A percentile compares a stretch with the other conserved stretches of the same genome.
Evolutionary conservation across 2,329 filamentous ascomycete genomes (phyloP).

Genomic region (Colletotrichum chlorophyti): DNA sequence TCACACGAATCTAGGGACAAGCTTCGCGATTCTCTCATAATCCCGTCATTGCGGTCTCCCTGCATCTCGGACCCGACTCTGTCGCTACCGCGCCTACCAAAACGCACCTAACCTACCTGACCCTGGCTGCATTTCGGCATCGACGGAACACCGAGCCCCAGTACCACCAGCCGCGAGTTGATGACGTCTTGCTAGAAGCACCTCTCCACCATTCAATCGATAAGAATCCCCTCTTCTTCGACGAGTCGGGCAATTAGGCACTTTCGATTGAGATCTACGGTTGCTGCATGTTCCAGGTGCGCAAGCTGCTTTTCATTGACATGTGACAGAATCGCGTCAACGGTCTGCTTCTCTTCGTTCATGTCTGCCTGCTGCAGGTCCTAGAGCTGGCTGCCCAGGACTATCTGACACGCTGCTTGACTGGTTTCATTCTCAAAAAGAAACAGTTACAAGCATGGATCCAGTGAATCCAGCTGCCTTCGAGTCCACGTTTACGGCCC

Average conservation of each 20-base stretch:
- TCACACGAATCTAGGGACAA: too few relatives aligned
- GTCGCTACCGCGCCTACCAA: too few relatives aligned
- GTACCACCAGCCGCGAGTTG: not conserved
- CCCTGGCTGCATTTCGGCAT: constrained; percentile 2
- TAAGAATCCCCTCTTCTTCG: constrained; percentile 24
- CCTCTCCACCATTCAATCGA: constrained; percentile 16
- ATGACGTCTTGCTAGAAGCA: constrained; percentile 17
- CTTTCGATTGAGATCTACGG: too few relatives aligned
- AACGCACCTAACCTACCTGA: too few relatives aligned
- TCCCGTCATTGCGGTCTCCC: not conserved
- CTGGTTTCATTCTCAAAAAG: not conserved
- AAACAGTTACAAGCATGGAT: constrained; percentile 13
- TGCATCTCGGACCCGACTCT: not conserved
- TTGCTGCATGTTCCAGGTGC: constrained; percentile 15
- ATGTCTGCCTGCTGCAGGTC: not conserved
- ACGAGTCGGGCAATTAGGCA: not conserved
- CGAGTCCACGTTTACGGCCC: too few relatives aligned
- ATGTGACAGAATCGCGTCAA: constrained; percentile 12
- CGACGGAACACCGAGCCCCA: not conserved
- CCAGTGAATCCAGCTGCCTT: constrained; percentile 19
- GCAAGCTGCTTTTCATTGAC: constrained; percentile 6
- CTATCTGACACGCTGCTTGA: not conserved
- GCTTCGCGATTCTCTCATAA: too few relatives aligned
- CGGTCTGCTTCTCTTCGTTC: not conserved
- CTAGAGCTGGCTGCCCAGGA: too few relatives aligned